Percentiles rank a stretch among this genome's conserved stretches.
phyloP scores from a whole-genome alignment of 2,329 filamentous ascomycete genomes.

The Colletotrichum horii region DNA sequence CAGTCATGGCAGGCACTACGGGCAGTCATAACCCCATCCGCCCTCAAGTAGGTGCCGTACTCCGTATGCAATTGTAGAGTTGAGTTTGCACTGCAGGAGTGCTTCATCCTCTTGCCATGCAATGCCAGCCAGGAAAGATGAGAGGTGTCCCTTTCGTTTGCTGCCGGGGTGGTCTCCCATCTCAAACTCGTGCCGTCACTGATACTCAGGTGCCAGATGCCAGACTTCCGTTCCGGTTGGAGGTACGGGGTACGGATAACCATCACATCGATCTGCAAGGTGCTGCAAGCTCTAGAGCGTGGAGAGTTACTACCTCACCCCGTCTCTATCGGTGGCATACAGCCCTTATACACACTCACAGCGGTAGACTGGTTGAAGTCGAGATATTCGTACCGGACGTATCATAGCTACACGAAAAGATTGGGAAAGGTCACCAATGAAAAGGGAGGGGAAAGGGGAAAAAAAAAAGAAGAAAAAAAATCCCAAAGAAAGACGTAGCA shows the following conservation, averaged over 20 bases:
- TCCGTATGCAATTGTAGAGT: background rate
- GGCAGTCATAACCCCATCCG: background rate
- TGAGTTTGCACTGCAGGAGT: slow-evolving; percentile 1
- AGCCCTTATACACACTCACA: background rate
- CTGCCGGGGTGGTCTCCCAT: background rate
- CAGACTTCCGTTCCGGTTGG: background rate
- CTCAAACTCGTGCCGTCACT: background rate
- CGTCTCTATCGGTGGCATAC: too few relatives aligned
- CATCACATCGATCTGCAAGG: background rate
- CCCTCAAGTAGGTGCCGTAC: background rate
- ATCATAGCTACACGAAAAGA: too few relatives aligned
- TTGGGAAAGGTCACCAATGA: too few relatives aligned
- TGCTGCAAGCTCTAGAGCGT: background rate
- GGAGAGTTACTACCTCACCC: background rate
- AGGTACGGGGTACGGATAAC: background rate
- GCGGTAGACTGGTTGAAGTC: background rate
- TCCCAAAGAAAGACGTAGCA: background rate
- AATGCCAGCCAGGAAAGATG: background rate
- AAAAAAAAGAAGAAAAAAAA: background rate
- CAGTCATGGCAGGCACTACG: background rate
- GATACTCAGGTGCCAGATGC: background rate
- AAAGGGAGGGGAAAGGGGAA: too few relatives aligned
- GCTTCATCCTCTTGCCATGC: background rate
- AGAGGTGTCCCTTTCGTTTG: background rate
- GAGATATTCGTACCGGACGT: too few relatives aligned